Evolutionary conservation across 768 basidiomycete genomes (phyloP).

Genomic region (Boletus sp.): DNA sequence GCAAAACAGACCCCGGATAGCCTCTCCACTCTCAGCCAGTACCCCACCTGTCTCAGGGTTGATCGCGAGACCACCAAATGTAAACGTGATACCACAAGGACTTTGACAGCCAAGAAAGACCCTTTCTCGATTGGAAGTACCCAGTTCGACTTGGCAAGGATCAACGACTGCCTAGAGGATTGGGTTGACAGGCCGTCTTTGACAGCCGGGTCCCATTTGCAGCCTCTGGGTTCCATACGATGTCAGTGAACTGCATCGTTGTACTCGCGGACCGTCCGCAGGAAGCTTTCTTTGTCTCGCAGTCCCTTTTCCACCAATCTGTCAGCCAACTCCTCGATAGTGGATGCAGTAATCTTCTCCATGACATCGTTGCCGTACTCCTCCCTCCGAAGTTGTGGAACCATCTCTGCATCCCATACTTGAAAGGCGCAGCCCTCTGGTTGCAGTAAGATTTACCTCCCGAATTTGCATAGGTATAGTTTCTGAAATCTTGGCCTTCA

Average conservation of each 20-base stretch:
- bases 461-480: slow-evolving; percentile 75
- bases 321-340: slow-evolving; percentile 49
- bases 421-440: slow-evolving; percentile 64
- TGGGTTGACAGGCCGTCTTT: slow-evolving; percentile 63
- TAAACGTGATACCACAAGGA: slow-evolving; percentile 72
- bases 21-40: slow-evolving; percentile 37
- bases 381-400: slow-evolving; percentile 50
- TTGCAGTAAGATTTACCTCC: slow-evolving; percentile 56
- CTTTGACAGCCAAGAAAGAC: slow-evolving; percentile 65
- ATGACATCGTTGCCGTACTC: slow-evolving; percentile 65
- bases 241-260: slow-evolving; percentile 47
- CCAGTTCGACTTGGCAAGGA: slow-evolving; percentile 66
- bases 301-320: slow-evolving; percentile 47
- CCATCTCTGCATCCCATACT: slow-evolving; percentile 54
- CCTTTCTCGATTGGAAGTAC: slow-evolving; percentile 51
- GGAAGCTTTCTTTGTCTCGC: slow-evolving; percentile 39
- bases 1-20: slow-evolving; percentile 58
- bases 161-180: slow-evolving; percentile 35
- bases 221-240: slow-evolving; percentile 33
- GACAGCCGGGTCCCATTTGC: slow-evolving; percentile 58
- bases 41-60: slow-evolving; percentile 55
- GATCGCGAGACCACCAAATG: slow-evolving; percentile 66
- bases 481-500: slow-evolving; percentile 70
- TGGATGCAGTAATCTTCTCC: slow-evolving; percentile 48
- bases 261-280: slow-evolving; percentile 48